Conservation (phyloP, 345 rosid genomes). For the Eucalyptus victrix region DNA sequence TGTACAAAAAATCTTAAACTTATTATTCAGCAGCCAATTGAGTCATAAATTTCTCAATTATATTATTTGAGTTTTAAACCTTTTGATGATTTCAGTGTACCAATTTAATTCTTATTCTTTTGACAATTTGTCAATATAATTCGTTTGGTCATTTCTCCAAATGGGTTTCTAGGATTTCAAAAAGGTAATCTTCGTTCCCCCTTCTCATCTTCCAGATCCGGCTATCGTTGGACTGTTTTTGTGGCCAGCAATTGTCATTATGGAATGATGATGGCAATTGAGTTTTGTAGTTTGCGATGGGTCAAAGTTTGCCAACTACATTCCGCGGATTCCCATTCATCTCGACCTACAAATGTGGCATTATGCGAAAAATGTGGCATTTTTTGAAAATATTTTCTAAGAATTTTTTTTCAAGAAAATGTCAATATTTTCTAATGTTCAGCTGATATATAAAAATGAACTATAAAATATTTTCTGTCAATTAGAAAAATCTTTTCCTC, state of each 20-base stretch:
- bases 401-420: rapidly evolving
- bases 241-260: background rate
- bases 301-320: background rate
- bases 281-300: background rate
- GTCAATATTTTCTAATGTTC: rapidly evolving
- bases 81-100: rapidly evolving
- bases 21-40: rapidly evolving
- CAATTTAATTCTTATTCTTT: too few species aligned
- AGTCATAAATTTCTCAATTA: rapidly evolving
- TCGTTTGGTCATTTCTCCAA: too few species aligned
- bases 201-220: background rate
- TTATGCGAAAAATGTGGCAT: too few species aligned
- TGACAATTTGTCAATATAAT: rapidly evolving
- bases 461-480: too few species aligned
- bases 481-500: too few species aligned
- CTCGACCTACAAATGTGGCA: background rate
- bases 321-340: background rate
- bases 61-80: too few species aligned
- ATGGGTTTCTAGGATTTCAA: background rate
- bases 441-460: rapidly evolving
- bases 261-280: background rate
- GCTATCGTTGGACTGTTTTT: background rate
- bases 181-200: background rate
- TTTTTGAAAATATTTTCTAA: too few species aligned
- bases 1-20: rapidly evolving